These are phyloP conservation scores for Colletotrichum lupini DNA, from an alignment of 2,329 filamentous ascomycete genomes.

Conservation along the genomic window DNA sequence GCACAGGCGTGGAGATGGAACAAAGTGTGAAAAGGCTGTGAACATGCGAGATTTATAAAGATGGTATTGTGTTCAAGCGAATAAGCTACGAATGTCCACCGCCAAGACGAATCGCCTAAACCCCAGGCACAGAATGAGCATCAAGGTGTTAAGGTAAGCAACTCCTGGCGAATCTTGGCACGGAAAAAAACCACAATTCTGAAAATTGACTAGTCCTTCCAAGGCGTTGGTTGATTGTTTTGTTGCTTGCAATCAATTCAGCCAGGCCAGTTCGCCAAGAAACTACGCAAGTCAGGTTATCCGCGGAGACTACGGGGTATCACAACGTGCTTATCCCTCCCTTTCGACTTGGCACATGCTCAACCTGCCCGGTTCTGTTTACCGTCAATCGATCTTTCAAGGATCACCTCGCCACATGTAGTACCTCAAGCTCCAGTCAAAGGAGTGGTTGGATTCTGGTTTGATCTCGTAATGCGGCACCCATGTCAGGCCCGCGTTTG, in stretches of 20 bases:
- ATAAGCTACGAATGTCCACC: not conserved
- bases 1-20: no score
- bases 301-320: not conserved
- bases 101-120: not conserved
- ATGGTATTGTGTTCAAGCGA: not conserved
- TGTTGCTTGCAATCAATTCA: not conserved
- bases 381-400: not conserved
- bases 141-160: not conserved
- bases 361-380: not conserved
- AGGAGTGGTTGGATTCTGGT: no score
- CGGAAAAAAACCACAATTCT: no score
- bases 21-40: no score
- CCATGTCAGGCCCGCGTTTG: not conserved
- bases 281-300: not conserved
- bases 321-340: not conserved
- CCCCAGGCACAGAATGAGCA: not conserved
- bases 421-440: not conserved
- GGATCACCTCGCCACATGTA: not conserved
- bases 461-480: not conserved
- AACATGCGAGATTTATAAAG: not conserved
- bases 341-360: not conserved
- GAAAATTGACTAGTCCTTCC: not conserved
- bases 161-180: not conserved
- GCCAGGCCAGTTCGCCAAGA: slow-evolving; percentile 9
- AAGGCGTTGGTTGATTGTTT: not conserved